phyloP scores from a whole-genome alignment of 1,284 basidiomycete genomes.

The Leccinum pachyderme region DNA sequence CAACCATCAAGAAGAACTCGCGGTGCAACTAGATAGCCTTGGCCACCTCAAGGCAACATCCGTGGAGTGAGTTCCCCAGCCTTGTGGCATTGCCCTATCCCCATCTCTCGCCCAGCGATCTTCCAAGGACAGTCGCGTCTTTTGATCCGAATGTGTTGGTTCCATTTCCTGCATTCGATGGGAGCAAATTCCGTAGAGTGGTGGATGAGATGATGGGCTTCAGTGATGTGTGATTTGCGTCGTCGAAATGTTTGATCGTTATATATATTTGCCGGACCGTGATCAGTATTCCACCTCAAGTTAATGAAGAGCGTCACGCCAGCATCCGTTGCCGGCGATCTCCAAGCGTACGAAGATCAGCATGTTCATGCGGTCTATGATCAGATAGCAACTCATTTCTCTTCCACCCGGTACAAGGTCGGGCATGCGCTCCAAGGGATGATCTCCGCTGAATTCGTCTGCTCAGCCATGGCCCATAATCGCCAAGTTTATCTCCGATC shows the following conservation, averaged over 20 bases:
- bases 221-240: slow-evolving; percentile 14
- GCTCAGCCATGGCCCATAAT: slow-evolving; percentile 93
- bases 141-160: slow-evolving; percentile 47
- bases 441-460: slow-evolving; percentile 3
- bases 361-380: slow-evolving; percentile 90
- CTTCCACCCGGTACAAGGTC: slow-evolving; percentile 92
- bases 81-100: neutral
- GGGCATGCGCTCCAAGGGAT: slow-evolving; percentile 10
- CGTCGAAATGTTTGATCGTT: neutral
- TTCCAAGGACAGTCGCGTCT: slow-evolving; percentile 48
- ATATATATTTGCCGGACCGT: neutral
- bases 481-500: slow-evolving; percentile 69
- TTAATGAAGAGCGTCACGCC: slow-evolving; percentile 27
- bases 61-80: slow-evolving; percentile 47
- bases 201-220: slow-evolving; percentile 78
- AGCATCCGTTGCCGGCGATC: slow-evolving; percentile 45
- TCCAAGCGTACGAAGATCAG: slow-evolving; percentile 61
- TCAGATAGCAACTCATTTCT: slow-evolving; percentile 89
- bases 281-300: neutral
- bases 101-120: slow-evolving; percentile 42
- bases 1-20: slow-evolving; percentile 92
- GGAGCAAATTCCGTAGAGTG: slow-evolving; percentile 59
- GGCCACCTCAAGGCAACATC: slow-evolving; percentile 66
- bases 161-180: slow-evolving; percentile 68
- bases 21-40: slow-evolving; percentile 61